Conservation (phyloP, 1,284 basidiomycete species). For the Cutaneotrichosporon sp. region DNA sequence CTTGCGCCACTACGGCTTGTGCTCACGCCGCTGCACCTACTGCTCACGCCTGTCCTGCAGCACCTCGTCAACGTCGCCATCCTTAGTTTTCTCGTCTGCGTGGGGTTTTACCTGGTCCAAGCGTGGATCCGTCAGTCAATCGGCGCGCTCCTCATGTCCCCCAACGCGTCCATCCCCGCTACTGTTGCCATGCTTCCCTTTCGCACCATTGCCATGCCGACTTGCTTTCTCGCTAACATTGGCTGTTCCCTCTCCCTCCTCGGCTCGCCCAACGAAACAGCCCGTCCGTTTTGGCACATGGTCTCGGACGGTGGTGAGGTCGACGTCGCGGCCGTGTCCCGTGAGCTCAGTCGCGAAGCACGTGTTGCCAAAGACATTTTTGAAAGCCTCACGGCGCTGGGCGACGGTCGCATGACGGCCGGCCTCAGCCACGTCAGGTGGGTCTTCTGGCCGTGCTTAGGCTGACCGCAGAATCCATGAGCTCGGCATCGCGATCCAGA, state of each 20-base stretch:
- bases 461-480: slow-evolving; percentile 36
- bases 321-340: slow-evolving; percentile 31
- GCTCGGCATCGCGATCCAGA: slow-evolving; percentile 33
- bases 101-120: slow-evolving; percentile 9
- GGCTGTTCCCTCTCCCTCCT: slow-evolving; percentile 25
- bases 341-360: slow-evolving; percentile 31
- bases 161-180: neutral
- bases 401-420: slow-evolving; percentile 29
- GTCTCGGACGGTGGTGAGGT: slow-evolving; percentile 8
- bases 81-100: slow-evolving; percentile 9
- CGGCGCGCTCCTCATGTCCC: slow-evolving; percentile 1
- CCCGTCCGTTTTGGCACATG: slow-evolving; percentile 27
- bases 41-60: slow-evolving; percentile 20
- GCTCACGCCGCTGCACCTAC: slow-evolving; percentile 18
- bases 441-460: slow-evolving; percentile 12
- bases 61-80: slow-evolving; percentile 26
- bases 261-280: slow-evolving; percentile 8
- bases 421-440: slow-evolving; percentile 38
- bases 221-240: slow-evolving; percentile 28
- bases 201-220: slow-evolving; percentile 29
- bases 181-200: slow-evolving; percentile 17
- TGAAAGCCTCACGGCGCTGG: slow-evolving; percentile 34
- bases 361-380: slow-evolving; percentile 39
- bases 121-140: slow-evolving; percentile 8
- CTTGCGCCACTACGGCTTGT: slow-evolving; percentile 21